Conservation (phyloP, 768 basidiomycete genomes). For the Trametes coccinea region DNA sequence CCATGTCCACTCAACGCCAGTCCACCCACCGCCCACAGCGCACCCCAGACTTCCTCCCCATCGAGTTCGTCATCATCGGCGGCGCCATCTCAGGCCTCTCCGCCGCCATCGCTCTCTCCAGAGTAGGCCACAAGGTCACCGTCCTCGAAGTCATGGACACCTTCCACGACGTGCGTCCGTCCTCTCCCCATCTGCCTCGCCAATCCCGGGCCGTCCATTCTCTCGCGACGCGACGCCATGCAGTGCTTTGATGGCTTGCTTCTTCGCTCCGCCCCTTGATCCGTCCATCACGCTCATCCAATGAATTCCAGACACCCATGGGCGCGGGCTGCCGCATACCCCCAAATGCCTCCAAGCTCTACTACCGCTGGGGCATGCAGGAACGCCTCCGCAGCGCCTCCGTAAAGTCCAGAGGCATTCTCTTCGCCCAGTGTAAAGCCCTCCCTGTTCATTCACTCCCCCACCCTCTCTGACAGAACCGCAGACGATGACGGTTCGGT, state of each 20-base stretch:
- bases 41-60: conserved; percentile 21
- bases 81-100: conserved; percentile 39
- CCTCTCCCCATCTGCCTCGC: background rate
- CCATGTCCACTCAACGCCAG: background rate
- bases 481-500: conserved; percentile 46
- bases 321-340: conserved; percentile 45
- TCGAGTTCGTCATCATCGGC: conserved; percentile 37
- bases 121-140: conserved; percentile 38
- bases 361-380: conserved; percentile 57
- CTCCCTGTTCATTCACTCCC: background rate
- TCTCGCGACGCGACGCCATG: background rate
- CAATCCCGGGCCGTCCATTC: background rate
- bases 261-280: background rate
- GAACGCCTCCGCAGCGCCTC: conserved; percentile 40
- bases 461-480: background rate
- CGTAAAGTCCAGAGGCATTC: conserved; percentile 24
- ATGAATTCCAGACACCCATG: conserved; percentile 20
- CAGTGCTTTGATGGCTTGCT: no score
- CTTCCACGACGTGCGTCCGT: conserved; percentile 31
- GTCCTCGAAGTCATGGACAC: conserved; percentile 34
- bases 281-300: background rate
- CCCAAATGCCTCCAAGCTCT: conserved; percentile 58
- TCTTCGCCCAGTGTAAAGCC: conserved; percentile 24
- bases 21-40: background rate
- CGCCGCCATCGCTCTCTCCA: conserved; percentile 35